Base-by-base conservation (phyloP, 441 rosid genomes). In the Mallotus repandus region DNA sequence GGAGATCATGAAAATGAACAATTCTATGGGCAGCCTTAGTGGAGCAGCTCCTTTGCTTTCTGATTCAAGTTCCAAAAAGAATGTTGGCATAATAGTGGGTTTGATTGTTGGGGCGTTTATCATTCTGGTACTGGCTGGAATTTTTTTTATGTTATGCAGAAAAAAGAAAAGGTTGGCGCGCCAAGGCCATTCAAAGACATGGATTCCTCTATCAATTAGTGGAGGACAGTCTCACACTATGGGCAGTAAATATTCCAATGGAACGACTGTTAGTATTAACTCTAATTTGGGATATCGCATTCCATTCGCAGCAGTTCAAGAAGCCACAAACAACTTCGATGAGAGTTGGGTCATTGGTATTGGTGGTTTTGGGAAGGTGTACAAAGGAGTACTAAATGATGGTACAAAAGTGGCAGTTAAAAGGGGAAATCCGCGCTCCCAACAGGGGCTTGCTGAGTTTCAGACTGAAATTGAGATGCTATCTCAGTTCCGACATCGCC, bases 321-420 rank as follows among this genome's bases (percentile, higher is more conserved):
- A 92, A 13, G 97, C 98, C 49, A 91, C 98, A 0, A 87, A 89
- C 76, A 89, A 85, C 87, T 94, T 94, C 1, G 93, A 94, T 22
- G 99, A 94, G 87, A 86, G 82, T 53, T 84, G 90, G 79, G 94
- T 89, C 59, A 87, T 94, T 46, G 99, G 97, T 3, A 93, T 92
- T 18, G 99, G 99, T 1, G 99, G 99, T 66, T 94, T 94, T 54
- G 99, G 99, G 53, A 94, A 94, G 82, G 99, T 94, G 35, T 91
- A 92, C 84, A 89, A 86, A 76, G 99, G 99, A 68, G 91, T 78
- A 67, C 77, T 89, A 32, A 84, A 81, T 46, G 97, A 89, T 9
- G 92, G 96, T 35, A 91, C 93, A 12, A 87, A 80, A 83, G 90
- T 94, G 45, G 99, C 99, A 66, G 96, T 88, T 58, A 94, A 94